Evolutionary conservation across 257 asterid species (phyloP).

Genomic region (Misopates orontium): DNA sequence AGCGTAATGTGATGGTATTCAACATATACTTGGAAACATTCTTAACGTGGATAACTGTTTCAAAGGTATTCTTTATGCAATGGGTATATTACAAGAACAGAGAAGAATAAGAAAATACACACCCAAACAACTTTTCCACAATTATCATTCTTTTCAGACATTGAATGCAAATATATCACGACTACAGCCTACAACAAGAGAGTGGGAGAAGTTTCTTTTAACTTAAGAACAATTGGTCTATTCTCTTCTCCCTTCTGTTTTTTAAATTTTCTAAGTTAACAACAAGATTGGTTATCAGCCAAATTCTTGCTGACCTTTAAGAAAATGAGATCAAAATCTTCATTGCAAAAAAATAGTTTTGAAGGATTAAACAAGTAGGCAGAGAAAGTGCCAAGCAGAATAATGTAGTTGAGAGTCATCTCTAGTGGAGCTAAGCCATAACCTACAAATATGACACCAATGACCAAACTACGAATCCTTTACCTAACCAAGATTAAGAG

Average conservation of each 20-base stretch:
- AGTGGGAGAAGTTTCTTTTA: background rate
- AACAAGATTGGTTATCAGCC: background rate
- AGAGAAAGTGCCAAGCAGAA: background rate
- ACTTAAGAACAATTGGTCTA: conserved; percentile 1
- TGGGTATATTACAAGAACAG: background rate
- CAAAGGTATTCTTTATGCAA: background rate
- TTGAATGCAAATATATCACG: too few species aligned
- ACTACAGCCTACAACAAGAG: conserved; percentile 15
- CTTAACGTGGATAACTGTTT: background rate
- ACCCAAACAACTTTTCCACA: background rate
- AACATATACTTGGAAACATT: background rate
- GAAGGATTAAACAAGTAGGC: background rate
- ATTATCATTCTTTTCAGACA: background rate
- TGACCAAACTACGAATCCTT: too few species aligned
- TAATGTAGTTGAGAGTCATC: conserved; percentile 1
- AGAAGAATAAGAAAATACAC: background rate
- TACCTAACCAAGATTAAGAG: background rate
- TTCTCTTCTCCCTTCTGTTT: background rate
- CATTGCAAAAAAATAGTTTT: background rate
- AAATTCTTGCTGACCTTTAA: background rate
- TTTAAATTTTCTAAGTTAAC: background rate
- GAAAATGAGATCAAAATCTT: conserved; percentile 11
- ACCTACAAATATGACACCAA: conserved; percentile 1
- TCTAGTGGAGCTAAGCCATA: background rate
- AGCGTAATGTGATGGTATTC: conserved; percentile 1